Evolutionary conservation across 1,284 basidiomycete genomes (phyloP), one percentile per base, ranked within the genome.

Genomic region (Apiotrichum montevideense): DNA sequence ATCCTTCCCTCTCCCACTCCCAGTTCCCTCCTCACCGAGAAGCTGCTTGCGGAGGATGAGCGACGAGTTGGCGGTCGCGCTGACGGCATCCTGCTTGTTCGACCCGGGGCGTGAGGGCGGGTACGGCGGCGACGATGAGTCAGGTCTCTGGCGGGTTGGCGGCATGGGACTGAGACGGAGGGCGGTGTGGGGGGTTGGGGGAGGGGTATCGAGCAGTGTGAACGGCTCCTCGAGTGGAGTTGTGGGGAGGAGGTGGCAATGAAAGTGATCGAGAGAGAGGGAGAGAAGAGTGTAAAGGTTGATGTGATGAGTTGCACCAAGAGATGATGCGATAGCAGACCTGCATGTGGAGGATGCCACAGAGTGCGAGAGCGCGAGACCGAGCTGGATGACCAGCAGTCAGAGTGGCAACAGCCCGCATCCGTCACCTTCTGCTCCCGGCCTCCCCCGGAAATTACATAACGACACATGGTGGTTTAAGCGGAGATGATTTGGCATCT

Each of bases 41-140:
- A 92, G 83, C 78, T 93, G 88, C 45, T 87, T 83, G 48, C 87
- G 82, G 33, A 93, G 84, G 48, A 91, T 82, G 46, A 91, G 81
- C 21, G 63, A 66, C 39, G 67, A 69, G 61, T 76, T 73, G 29
- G 62, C 62, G 4, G 69, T 67, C 11, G 56, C 59, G n/a, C 63
- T 64, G 29, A 58, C 54, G 41, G 10, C 70, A 34, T 62, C 63
- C 15, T 70, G 70, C 61, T 71, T 72, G 51, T 61, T 54, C 6
- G 66, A 65, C 15, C 59, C 58, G 4, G 73, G 72, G 35, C 72
- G 62, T 4, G 69, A 71, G 21, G 65, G 55, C 29, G 68, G 68
- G 51, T 70, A 68, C 8, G 66, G 61, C 9, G 67, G 62, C 34
- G 64, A 56, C 1, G 54, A 48, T n/a, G 64, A 45, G 21, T 56